Evolutionary conservation across 306 rosid genomes (phyloP).

Genomic region (Cicer chorassanicum): DNA sequence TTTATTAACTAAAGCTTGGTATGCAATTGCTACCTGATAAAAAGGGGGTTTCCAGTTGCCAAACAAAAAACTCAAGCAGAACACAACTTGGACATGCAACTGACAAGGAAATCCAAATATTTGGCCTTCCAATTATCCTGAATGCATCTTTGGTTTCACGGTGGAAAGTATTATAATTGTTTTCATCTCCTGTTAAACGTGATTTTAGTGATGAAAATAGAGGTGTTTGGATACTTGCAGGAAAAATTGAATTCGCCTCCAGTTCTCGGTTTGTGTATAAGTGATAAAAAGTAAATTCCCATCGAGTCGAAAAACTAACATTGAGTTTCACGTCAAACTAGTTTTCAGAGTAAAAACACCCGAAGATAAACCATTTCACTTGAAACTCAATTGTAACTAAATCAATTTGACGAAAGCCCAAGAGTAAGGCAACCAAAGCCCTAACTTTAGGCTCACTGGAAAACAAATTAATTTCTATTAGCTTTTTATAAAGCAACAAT

Average conservation of each 20-base stretch:
- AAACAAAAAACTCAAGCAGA: neutral
- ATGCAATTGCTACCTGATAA: neutral
- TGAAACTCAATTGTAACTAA: neutral
- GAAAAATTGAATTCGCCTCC: neutral
- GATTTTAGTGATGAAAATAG: neutral
- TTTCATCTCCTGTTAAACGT: neutral
- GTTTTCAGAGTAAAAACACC: neutral
- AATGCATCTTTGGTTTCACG: no score
- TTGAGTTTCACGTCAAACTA: neutral
- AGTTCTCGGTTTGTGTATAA: neutral
- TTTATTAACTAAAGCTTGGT: neutral
- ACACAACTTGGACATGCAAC: neutral
- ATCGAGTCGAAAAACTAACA: neutral
- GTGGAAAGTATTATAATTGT: neutral
- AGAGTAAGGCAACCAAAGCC: neutral
- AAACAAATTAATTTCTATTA: neutral
- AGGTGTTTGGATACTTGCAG: neutral
- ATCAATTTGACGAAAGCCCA: neutral
- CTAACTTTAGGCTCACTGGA: neutral
- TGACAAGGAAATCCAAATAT: slow-evolving; percentile 35
- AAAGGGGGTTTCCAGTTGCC: neutral
- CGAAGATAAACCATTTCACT: neutral
- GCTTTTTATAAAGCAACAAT: neutral
- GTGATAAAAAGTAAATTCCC: neutral
- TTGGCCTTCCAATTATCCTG: slow-evolving; percentile 20